phyloP scores from a whole-genome alignment of 164 flowering plant species.

The Vitis rotundifolia region DNA sequence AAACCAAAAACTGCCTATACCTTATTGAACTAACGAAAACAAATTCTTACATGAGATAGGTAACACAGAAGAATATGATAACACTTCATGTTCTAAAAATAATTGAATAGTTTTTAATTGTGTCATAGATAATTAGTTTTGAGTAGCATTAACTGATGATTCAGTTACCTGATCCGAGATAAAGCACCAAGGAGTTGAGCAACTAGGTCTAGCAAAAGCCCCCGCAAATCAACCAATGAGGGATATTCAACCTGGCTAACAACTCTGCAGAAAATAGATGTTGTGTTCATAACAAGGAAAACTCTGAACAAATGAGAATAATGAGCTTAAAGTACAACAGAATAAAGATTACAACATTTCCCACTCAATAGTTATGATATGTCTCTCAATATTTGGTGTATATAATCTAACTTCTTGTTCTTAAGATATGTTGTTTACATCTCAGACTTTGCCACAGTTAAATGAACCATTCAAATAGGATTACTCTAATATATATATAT shows the following conservation, averaged over 20 bases:
- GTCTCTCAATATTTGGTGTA: too few relatives aligned
- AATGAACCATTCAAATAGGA: too few relatives aligned
- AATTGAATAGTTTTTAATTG: not conserved
- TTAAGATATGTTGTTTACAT: too few relatives aligned
- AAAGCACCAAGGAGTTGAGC: constrained; percentile 98
- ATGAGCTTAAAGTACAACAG: not conserved
- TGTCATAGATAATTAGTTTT: not conserved
- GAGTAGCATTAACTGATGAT: not conserved
- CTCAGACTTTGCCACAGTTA: too few relatives aligned
- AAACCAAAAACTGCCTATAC: too few relatives aligned
- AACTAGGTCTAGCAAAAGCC: constrained; percentile 90
- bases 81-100: not conserved
- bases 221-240: constrained; percentile 91
- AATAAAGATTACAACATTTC: too few relatives aligned
- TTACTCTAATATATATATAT: not conserved
- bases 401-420: too few relatives aligned
- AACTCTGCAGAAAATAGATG: constrained; percentile 60
- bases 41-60: not conserved
- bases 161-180: constrained; percentile 86
- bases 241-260: constrained; percentile 98
- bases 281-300: constrained; percentile 1
- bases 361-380: too few relatives aligned
- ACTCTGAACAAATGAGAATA: not conserved
- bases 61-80: not conserved
- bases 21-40: not conserved